phyloP scores from a whole-genome alignment of 768 basidiomycete genomes.

The Basidioascus undulatus region DNA sequence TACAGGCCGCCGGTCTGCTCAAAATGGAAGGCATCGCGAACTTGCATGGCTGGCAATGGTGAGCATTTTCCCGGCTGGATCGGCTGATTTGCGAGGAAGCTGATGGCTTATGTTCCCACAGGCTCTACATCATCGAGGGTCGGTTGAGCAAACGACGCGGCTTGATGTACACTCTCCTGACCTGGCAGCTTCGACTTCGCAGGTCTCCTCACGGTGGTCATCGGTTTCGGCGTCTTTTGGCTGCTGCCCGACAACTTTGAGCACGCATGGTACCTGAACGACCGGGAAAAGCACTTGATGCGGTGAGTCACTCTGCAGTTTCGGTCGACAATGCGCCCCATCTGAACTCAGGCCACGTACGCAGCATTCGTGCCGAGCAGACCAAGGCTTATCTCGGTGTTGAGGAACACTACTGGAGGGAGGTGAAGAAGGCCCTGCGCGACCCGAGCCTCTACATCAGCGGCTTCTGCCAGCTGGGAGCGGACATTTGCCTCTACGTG shows the following conservation, averaged over 20 bases:
- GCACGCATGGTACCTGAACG: slow-evolving; percentile 2
- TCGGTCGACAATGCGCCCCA: neutral
- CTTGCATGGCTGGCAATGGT: slow-evolving; percentile 1
- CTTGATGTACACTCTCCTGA: too few relatives aligned
- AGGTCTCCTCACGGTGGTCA: slow-evolving; percentile 3
- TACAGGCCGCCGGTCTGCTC: neutral
- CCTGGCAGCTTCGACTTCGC: neutral
- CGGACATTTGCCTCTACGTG: slow-evolving; percentile 3
- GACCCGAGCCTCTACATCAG: neutral
- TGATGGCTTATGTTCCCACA: too few relatives aligned
- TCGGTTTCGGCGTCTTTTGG: neutral
- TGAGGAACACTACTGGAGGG: slow-evolving; percentile 3
- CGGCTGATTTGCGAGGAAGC: too few relatives aligned
- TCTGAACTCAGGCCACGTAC: too few relatives aligned
- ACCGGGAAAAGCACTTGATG: slow-evolving; percentile 5
- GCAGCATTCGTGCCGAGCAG: slow-evolving; percentile 1
- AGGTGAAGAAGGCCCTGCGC: neutral
- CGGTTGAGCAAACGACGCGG: too few relatives aligned
- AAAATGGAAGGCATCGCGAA: slow-evolving; percentile 3
- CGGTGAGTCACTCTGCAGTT: neutral
- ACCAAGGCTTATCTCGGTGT: slow-evolving; percentile 3
- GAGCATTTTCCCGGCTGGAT: too few relatives aligned
- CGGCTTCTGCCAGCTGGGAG: slow-evolving; percentile 1
- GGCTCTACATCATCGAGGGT: neutral
- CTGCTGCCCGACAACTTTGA: slow-evolving; percentile 6